Evolutionary conservation across 345 rosid species (phyloP).

Genomic region (Moricandia moricandioides): DNA sequence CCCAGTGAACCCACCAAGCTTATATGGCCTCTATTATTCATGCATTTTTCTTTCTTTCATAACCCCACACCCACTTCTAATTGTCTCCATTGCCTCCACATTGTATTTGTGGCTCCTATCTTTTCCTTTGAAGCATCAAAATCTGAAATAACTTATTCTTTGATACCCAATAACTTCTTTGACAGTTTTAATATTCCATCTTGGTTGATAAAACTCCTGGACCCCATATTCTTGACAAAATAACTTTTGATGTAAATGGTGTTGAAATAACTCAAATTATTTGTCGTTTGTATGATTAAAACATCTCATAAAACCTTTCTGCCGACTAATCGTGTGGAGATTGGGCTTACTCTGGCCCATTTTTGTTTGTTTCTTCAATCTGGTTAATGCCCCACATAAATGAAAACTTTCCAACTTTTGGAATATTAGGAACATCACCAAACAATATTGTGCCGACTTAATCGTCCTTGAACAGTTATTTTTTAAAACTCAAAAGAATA

Average conservation of each 20-base stretch:
- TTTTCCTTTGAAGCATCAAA: background rate
- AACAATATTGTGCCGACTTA: background rate
- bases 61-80: background rate
- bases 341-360: slow-evolving; percentile 26
- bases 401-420: background rate
- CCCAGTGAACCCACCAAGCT: background rate
- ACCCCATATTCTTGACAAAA: slow-evolving; percentile 11
- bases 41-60: background rate
- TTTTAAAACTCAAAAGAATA: background rate
- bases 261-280: background rate
- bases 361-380: background rate
- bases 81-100: background rate
- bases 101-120: background rate
- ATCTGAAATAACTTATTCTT: background rate
- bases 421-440: background rate
- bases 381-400: slow-evolving; percentile 6
- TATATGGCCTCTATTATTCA: background rate
- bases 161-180: background rate
- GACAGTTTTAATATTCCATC: slow-evolving; percentile 1
- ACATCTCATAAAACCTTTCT: background rate
- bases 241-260: background rate
- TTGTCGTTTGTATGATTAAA: slow-evolving; percentile 19
- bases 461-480: background rate
- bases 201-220: slow-evolving; percentile 10
- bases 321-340: slow-evolving; percentile 5